Percentiles rank a stretch among this genome's conserved stretches.
These are phyloP conservation scores for Fusarium coffeatum DNA, from an alignment of 2,329 filamentous ascomycete species.

Conservation along the genomic window DNA sequence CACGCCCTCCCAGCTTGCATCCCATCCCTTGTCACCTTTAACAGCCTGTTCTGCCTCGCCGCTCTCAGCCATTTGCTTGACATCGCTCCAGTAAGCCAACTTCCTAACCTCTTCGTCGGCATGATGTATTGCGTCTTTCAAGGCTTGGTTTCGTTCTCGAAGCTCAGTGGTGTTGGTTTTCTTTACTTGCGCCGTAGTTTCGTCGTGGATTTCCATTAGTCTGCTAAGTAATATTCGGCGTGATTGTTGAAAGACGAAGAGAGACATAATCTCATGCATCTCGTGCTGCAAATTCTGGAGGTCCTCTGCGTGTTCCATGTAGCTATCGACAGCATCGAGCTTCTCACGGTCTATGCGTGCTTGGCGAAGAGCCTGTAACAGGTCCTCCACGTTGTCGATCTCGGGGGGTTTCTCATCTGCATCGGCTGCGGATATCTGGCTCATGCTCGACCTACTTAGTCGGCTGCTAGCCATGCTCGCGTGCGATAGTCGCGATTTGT, in stretches of 20 bases:
- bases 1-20: conserved; percentile 61
- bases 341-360: conserved; percentile 91
- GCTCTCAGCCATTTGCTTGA: conserved; percentile 73
- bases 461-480: conserved; percentile 52
- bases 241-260: conserved; percentile 91
- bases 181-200: conserved; percentile 54
- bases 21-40: conserved; percentile 52
- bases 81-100: conserved; percentile 89
- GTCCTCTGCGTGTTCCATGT: conserved; percentile 82
- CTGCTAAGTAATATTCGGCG: conserved; percentile 79
- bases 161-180: conserved; percentile 52
- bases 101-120: conserved; percentile 84
- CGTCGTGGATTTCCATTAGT: conserved; percentile 69
- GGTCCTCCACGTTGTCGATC: conserved; percentile 71
- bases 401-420: conserved; percentile 67
- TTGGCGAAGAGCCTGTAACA: conserved; percentile 75
- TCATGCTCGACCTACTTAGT: conserved; percentile 54
- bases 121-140: conserved; percentile 79
- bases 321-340: conserved; percentile 83
- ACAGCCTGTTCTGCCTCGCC: conserved; percentile 61
- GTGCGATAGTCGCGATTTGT: conserved; percentile 48
- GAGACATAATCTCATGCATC: conserved; percentile 87
- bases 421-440: conserved; percentile 54
- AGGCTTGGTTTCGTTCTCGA: conserved; percentile 67
- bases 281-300: conserved; percentile 78